These are phyloP conservation scores for Penicillium frequentans DNA, from an alignment of 2,329 filamentous ascomycete species.

Conservation along the genomic window DNA sequence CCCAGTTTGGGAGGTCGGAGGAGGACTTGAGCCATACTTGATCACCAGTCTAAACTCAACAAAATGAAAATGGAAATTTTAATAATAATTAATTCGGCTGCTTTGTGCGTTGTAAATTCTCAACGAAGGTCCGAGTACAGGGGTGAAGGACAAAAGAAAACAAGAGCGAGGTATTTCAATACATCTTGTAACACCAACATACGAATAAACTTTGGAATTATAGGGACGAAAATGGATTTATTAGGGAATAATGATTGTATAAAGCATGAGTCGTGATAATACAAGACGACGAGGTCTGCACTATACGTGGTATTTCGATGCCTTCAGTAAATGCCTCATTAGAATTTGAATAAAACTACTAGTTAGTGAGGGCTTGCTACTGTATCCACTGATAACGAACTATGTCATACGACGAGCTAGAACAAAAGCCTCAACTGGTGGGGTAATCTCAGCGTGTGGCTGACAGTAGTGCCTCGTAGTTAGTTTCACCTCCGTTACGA, in stretches of 20 bases:
- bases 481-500: not conserved
- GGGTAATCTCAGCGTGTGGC: conserved; percentile 2
- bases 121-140: not conserved
- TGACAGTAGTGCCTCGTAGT: conserved; percentile 2
- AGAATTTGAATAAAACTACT: conserved; percentile 10
- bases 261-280: too few species aligned
- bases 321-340: conserved; percentile 18
- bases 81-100: not conserved
- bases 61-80: not conserved
- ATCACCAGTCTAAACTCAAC: not conserved
- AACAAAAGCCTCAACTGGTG: conserved; percentile 12
- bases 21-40: not conserved
- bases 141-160: not conserved
- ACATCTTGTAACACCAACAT: too few species aligned
- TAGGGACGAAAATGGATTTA: too few species aligned
- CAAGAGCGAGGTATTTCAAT: not conserved
- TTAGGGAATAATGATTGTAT: too few species aligned
- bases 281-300: too few species aligned
- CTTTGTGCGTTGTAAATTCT: not conserved
- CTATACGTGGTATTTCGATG: conserved; percentile 7
- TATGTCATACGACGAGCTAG: conserved; percentile 8
- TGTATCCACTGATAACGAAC: conserved; percentile 8
- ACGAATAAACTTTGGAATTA: too few species aligned
- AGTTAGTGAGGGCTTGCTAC: conserved; percentile 6
- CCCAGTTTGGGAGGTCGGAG: not conserved